Evolutionary conservation across 2,329 filamentous ascomycete species (phyloP), one percentile per base, ranked within the genome.

Genomic region (Arachnopeziza araneosa): DNA sequence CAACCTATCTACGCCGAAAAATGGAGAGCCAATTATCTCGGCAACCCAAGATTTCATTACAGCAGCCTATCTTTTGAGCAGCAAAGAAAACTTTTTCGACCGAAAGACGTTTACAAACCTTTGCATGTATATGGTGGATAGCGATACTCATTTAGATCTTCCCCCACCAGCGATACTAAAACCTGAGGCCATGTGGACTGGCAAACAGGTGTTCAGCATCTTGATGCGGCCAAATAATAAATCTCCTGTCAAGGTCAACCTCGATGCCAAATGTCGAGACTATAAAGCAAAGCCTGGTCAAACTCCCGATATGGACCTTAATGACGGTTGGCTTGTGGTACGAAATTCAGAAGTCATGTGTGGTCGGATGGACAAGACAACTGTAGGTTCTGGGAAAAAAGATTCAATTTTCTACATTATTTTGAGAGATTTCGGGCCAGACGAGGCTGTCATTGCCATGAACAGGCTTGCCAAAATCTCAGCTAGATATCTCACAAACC

Each of bases 11-110:
- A 99, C 95, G 0, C 95, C 95, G 0, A 97, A 97, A 75, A 98
- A 98, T 76, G 95, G 95, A 72, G 93, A 96, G 68, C 95, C 95
- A 1, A 96, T 99, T 69, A 98, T 99, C 77, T 92, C 93, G 21
- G 93, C 95, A n/a, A 99, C 96, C 30, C 95, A 99, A 71, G 95
- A 99, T 80, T 99, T 99, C 77, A 98, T 99, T 69, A 98, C 93
- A 24, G 93, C 93, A 3, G 90, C 95, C 0, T 99, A 92, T 71
- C 78, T 98, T 3, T 80, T 98, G 24, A 96, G 91, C 68, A 90
- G 87, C 74, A 98, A 98, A 72, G 93, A 98, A 72, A 85, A 87
- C 59, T 98, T 99, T 75, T 96, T 90, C 70, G 91, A 96, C 69
- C 86, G 93, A 56, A 89, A 88, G 68, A 87, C 89, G 0, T 99